A percentile compares a stretch with the other conserved stretches of the same genome.
phyloP scores from a whole-genome alignment of 208 protist genomes.

The Trypanosoma avium region DNA sequence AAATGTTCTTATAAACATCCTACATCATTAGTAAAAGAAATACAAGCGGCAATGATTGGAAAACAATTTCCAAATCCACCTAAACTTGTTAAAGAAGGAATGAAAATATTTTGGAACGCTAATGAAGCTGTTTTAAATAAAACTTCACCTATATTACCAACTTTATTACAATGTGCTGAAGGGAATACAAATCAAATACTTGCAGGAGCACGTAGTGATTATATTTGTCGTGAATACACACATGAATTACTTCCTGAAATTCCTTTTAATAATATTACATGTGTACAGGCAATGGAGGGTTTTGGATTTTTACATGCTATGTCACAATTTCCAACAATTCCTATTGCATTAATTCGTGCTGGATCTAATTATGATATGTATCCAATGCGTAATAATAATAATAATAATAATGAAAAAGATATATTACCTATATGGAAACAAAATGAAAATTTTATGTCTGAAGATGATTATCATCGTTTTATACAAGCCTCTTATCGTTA shows the following conservation, averaged over 20 bases:
- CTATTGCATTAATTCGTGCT: slow-evolving; percentile 52
- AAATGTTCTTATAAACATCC: slow-evolving; percentile 42
- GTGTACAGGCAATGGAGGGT: slow-evolving; percentile 60
- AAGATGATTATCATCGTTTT: slow-evolving; percentile 36
- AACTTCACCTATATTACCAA: slow-evolving; percentile 31
- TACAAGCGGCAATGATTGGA: slow-evolving; percentile 45
- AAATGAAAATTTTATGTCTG: slow-evolving; percentile 44
- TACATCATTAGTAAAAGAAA: slow-evolving; percentile 28
- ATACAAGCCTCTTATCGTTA: slow-evolving; percentile 47
- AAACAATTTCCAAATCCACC: slow-evolving; percentile 37
- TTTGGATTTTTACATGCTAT: slow-evolving; percentile 54
- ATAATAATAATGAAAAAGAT: not conserved
- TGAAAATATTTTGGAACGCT: slow-evolving; percentile 40
- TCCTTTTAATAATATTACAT: slow-evolving; percentile 36
- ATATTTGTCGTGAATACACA: slow-evolving; percentile 54
- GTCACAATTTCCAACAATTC: slow-evolving; percentile 37
- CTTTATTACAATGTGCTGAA: slow-evolving; percentile 54
- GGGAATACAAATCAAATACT: slow-evolving; percentile 48
- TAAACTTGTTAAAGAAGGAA: slow-evolving; percentile 31
- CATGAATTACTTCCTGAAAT: slow-evolving; percentile 25
- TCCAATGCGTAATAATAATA: slow-evolving; percentile 26
- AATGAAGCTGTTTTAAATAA: slow-evolving; percentile 43
- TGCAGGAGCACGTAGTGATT: slow-evolving; percentile 39
- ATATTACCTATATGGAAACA: slow-evolving; percentile 42
- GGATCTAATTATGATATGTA: slow-evolving; percentile 59